phyloP scores from a whole-genome alignment of 805 yeast species.

The Metschnikowia rubicola region DNA sequence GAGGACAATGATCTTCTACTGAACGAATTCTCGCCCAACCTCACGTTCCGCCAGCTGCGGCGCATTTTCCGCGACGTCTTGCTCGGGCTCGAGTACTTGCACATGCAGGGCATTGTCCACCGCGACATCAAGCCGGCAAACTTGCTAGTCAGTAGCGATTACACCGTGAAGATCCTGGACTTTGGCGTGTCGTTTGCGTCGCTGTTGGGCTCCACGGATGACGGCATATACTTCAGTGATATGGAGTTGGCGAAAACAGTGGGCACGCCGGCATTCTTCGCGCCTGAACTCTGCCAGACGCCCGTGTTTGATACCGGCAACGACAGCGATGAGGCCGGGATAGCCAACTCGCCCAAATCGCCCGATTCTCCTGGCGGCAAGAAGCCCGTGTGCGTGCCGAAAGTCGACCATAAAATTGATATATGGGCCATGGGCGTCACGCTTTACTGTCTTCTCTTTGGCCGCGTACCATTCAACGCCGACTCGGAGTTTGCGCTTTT shows the following conservation, averaged over 20 bases:
- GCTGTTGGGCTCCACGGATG: conserved; percentile 42
- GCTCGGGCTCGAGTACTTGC: conserved; percentile 85
- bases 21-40: conserved; percentile 46
- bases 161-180: conserved; percentile 87
- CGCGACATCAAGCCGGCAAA: conserved; percentile 97
- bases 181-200: conserved; percentile 89
- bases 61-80: conserved; percentile 78
- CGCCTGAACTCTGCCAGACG: conserved; percentile 75
- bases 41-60: conserved; percentile 65
- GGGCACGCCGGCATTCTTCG: conserved; percentile 95
- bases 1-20: conserved; percentile 24
- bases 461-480: conserved; percentile 84
- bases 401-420: conserved; percentile 79
- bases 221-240: conserved; percentile 46
- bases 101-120: conserved; percentile 86
- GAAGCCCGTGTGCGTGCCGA: conserved; percentile 28
- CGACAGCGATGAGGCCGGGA: neutral
- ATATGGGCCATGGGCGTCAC: conserved; percentile 98
- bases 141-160: conserved; percentile 63
- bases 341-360: neutral
- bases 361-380: neutral
- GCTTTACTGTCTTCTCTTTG: conserved; percentile 80
- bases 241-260: conserved; percentile 91
- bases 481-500: conserved; percentile 83
- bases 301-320: conserved; percentile 2